phyloP scores from a whole-genome alignment of 1,139 yeast species.

The Zygoascus sp. region DNA sequence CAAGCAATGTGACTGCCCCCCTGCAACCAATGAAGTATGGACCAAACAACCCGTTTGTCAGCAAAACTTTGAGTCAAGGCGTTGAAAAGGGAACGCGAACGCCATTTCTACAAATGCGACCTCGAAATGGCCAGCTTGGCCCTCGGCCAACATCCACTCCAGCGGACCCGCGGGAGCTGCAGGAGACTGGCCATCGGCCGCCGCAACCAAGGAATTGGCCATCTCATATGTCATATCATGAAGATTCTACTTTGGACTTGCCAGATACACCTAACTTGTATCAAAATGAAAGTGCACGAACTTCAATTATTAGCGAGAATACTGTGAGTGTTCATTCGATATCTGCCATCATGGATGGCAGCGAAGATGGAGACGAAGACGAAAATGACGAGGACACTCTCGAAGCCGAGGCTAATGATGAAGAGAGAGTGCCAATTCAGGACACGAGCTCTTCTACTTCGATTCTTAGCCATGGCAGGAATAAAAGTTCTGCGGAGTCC shows the following conservation, averaged over 20 bases:
- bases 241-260: slow-evolving; percentile 7
- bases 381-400: slow-evolving; percentile 6
- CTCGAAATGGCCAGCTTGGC: background rate
- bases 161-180: slow-evolving; percentile 11
- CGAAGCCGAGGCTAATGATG: slow-evolving; percentile 4
- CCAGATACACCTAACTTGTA: slow-evolving; percentile 9
- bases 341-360: slow-evolving; percentile 2
- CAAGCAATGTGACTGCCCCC: background rate
- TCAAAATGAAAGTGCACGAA: slow-evolving; percentile 10
- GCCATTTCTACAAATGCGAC: background rate
- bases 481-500: background rate
- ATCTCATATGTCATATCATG: slow-evolving; percentile 6
- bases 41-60: background rate
- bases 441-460: slow-evolving; percentile 1
- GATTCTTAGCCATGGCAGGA: background rate
- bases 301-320: slow-evolving; percentile 11
- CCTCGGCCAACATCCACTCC: slow-evolving; percentile 14
- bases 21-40: background rate
- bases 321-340: slow-evolving; percentile 8
- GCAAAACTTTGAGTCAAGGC: background rate
- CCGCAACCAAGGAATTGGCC: background rate
- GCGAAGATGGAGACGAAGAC: background rate
- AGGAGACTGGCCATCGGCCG: background rate
- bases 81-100: background rate
- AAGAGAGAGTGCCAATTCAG: background rate